Conservation (phyloP, 2,329 filamentous ascomycete genomes). For the Sarocladiaceae sp. region DNA sequence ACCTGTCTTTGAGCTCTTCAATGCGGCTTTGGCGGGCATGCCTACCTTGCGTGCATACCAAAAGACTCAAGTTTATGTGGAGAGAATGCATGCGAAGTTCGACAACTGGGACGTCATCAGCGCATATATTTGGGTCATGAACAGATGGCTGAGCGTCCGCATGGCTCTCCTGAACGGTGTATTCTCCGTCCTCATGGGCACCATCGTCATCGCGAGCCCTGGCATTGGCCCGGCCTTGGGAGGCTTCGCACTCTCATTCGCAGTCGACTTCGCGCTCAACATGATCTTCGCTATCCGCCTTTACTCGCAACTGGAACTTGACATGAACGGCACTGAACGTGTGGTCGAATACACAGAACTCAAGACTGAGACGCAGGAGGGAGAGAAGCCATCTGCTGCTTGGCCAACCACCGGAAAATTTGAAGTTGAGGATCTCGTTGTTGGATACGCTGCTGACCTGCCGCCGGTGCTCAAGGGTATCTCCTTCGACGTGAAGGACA, state of each 20-base stretch:
- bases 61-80: conserved; percentile 61
- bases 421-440: conserved; percentile 68
- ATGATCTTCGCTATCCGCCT: conserved; percentile 64
- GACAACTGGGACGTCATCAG: conserved; percentile 64
- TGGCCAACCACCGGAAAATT: conserved; percentile 74
- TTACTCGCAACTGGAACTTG: conserved; percentile 68
- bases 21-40: conserved; percentile 66
- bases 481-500: conserved; percentile 60
- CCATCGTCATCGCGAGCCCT: conserved; percentile 57
- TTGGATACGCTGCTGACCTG: conserved; percentile 67
- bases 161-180: conserved; percentile 65
- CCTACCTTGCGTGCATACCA: conserved; percentile 73
- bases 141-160: conserved; percentile 72
- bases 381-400: conserved; percentile 57
- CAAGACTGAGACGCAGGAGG: conserved; percentile 61
- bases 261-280: conserved; percentile 61
- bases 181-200: conserved; percentile 63
- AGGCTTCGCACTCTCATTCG: conserved; percentile 72
- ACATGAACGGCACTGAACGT: conserved; percentile 76
- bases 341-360: conserved; percentile 72
- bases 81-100: conserved; percentile 65
- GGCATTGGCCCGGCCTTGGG: conserved; percentile 65
- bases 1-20: conserved; percentile 77
- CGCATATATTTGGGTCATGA: conserved; percentile 68
- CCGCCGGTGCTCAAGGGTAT: conserved; percentile 67